A percentile compares a stretch with the other conserved stretches of the same genome.
Evolutionary conservation across 805 yeast genomes (phyloP).

Genomic region (Limtongozyma cylindracea): DNA sequence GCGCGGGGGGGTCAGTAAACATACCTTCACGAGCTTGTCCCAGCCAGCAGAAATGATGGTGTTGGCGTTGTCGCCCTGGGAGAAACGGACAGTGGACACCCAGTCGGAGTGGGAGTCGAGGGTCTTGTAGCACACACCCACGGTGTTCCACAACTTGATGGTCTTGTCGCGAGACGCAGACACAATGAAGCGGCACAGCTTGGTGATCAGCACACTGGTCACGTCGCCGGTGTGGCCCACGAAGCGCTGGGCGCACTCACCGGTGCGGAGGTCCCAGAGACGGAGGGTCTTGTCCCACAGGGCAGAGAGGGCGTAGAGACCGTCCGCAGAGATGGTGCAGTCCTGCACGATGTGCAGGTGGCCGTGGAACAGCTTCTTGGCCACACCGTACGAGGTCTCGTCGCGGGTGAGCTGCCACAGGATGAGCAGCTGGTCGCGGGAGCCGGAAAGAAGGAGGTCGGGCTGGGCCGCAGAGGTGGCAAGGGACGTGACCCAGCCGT

Average conservation of each 20-base stretch:
- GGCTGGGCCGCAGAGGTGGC: slow-evolving; percentile 98
- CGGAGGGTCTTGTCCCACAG: slow-evolving; percentile 99
- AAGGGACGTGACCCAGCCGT: slow-evolving; percentile 87
- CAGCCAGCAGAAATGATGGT: slow-evolving; percentile 93
- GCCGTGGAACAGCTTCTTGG: slow-evolving; percentile 92
- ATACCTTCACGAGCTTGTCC: slow-evolving; percentile 98
- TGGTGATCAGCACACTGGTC: slow-evolving; percentile 86
- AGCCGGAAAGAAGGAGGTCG: slow-evolving; percentile 91
- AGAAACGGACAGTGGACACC: slow-evolving; percentile 96
- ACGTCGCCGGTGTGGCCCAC: slow-evolving; percentile 98
- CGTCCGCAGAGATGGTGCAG: slow-evolving; percentile 93
- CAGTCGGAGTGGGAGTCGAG: slow-evolving; percentile 95
- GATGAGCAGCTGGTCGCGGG: slow-evolving; percentile 96
- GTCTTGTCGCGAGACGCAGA: slow-evolving; percentile 99
- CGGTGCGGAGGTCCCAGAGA: slow-evolving; percentile 92
- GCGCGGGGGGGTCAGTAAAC: slow-evolving; percentile 10
- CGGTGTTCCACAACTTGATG: slow-evolving; percentile 97
- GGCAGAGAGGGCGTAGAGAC: slow-evolving; percentile 92
- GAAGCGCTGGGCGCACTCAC: slow-evolving; percentile 83
- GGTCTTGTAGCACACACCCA: slow-evolving; percentile 91
- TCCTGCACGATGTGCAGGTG: slow-evolving; percentile 99
- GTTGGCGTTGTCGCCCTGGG: slow-evolving; percentile 54
- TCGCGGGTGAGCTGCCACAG: slow-evolving; percentile 95
- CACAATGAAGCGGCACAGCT: slow-evolving; percentile 91
- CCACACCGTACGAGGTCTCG: slow-evolving; percentile 86